Conservation (phyloP, 2,329 filamentous ascomycete species). For the Xylariomycetidae sp. region DNA sequence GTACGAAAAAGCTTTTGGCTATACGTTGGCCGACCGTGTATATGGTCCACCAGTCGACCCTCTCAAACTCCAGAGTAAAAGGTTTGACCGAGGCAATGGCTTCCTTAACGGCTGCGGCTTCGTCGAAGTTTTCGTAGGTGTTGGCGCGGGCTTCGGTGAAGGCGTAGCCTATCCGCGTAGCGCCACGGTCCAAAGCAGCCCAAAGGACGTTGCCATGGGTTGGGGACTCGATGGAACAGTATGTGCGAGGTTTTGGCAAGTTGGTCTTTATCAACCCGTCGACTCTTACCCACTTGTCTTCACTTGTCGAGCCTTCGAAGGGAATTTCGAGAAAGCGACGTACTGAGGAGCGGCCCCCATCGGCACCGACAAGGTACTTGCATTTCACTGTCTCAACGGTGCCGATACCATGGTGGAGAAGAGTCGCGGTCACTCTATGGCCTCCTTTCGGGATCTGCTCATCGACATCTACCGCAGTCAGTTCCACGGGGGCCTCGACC, state of each 20-base stretch:
- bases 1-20: constrained; percentile 52
- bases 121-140: constrained; percentile 27
- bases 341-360: constrained; percentile 47
- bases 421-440: constrained; percentile 8
- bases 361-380: constrained; percentile 46
- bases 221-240: constrained; percentile 45
- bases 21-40: constrained; percentile 50
- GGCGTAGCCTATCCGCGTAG: constrained; percentile 49
- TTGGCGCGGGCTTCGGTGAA: constrained; percentile 38
- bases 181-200: constrained; percentile 48
- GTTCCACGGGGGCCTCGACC: constrained; percentile 30
- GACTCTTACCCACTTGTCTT: constrained; percentile 50
- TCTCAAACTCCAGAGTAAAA: constrained; percentile 35
- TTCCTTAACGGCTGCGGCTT: constrained; percentile 51
- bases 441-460: constrained; percentile 19
- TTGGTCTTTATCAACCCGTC: constrained; percentile 46
- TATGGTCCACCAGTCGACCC: constrained; percentile 48
- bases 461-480: constrained; percentile 32
- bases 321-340: constrained; percentile 39
- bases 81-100: constrained; percentile 38
- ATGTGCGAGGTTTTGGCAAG: constrained; percentile 41
- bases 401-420: constrained; percentile 5
- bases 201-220: constrained; percentile 53
- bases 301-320: constrained; percentile 43
- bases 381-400: constrained; percentile 17